phyloP scores from a whole-genome alignment of 805 yeast species.

The Clavispora santaluciae region DNA sequence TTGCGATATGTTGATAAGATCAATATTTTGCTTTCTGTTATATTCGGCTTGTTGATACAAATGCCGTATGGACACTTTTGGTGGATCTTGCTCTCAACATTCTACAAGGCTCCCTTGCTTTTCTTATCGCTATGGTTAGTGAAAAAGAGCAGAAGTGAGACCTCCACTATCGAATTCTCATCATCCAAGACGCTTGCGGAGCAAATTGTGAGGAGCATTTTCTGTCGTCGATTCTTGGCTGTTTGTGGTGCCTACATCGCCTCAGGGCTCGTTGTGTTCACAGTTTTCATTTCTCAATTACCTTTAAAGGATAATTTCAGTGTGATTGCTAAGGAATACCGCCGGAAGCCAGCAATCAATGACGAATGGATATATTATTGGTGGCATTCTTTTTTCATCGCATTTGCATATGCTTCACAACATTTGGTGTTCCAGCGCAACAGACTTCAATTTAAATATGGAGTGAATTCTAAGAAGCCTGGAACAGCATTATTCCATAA shows the following conservation, averaged over 20 bases:
- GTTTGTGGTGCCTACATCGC: slow-evolving; percentile 17
- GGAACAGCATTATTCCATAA: slow-evolving; percentile 25
- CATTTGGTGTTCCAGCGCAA: slow-evolving; percentile 53
- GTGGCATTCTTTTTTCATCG: slow-evolving; percentile 39
- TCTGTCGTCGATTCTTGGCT: slow-evolving; percentile 15
- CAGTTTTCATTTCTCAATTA: slow-evolving; percentile 24
- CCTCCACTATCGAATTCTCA: slow-evolving; percentile 29
- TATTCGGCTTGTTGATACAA: slow-evolving; percentile 19
- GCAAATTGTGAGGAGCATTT: slow-evolving; percentile 19
- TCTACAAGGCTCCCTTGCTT: slow-evolving; percentile 27
- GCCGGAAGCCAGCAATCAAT: slow-evolving; percentile 32
- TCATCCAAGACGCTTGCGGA: slow-evolving; percentile 28
- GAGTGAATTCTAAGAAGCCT: slow-evolving; percentile 37
- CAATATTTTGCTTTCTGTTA: slow-evolving; percentile 22
- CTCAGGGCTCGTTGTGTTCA: slow-evolving; percentile 21
- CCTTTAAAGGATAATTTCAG: slow-evolving; percentile 25
- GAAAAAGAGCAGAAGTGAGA: slow-evolving; percentile 20
- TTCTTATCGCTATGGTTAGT: slow-evolving; percentile 25
- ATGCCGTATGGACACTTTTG: slow-evolving; percentile 28
- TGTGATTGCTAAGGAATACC: slow-evolving; percentile 35
- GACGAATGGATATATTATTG: slow-evolving; percentile 47
- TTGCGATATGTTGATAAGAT: slow-evolving; percentile 33
- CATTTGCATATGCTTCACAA: slow-evolving; percentile 45
- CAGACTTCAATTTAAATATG: slow-evolving; percentile 43
- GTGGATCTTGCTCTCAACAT: slow-evolving; percentile 25